Evolutionary conservation across 108 stramenopile genomes (phyloP).

Genomic region (Cyclotella baltica): DNA sequence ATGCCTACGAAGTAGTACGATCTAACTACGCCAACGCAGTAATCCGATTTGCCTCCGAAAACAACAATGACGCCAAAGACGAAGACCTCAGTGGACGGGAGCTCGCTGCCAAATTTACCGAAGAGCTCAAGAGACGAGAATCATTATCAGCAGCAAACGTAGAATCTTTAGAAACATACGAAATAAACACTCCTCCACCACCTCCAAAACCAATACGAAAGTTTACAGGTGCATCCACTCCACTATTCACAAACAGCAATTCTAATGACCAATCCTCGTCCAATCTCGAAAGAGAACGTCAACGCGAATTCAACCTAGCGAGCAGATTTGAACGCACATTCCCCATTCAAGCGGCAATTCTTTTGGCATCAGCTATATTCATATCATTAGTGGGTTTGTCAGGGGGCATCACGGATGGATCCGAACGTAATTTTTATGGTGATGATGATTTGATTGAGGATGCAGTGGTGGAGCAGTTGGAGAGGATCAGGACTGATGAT

Average conservation of each 20-base stretch:
- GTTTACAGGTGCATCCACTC: conserved; percentile 22
- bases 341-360: conserved; percentile 18
- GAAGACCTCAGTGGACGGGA: background rate
- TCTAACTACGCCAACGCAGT: background rate
- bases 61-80: background rate
- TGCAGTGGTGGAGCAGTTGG: conserved; percentile 25
- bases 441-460: conserved; percentile 31
- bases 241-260: conserved; percentile 16
- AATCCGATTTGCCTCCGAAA: background rate
- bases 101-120: background rate
- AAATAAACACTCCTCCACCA: background rate
- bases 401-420: conserved; percentile 35
- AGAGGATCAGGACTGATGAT: conserved; percentile 33
- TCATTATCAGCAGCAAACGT: background rate
- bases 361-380: conserved; percentile 6
- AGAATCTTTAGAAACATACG: conserved; percentile 13
- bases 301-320: conserved; percentile 36
- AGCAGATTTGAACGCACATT: conserved; percentile 27
- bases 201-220: conserved; percentile 19
- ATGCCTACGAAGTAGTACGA: background rate
- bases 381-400: conserved; percentile 26
- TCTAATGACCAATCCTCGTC: background rate
- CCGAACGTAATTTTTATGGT: conserved; percentile 23
- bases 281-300: conserved; percentile 29
- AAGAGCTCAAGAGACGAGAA: conserved; percentile 1